Evolutionary conservation across 2,329 filamentous ascomycete genomes (phyloP), one percentile per base, ranked within the genome.

Genomic region (Sarocladium kiliense): DNA sequence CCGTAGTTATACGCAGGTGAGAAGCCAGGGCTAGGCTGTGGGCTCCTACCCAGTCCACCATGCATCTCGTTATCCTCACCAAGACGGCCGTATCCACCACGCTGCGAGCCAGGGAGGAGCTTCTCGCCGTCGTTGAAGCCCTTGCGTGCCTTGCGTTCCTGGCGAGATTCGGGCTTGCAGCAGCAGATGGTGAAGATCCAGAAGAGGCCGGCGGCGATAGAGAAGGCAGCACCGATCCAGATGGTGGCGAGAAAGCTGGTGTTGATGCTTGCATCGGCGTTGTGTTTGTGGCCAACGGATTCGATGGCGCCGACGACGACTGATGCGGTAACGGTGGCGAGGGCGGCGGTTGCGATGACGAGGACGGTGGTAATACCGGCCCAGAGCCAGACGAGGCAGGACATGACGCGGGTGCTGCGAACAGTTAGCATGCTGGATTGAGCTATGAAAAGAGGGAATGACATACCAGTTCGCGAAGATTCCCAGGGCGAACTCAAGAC

Each of bases 181-280:
- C 92, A 97, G 86, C 93, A 97, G 65, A 88, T 82, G 71, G 86
- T 90, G 70, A 95, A 84, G 66, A 92, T 75, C 93, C 94, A 97
- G 86, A 97, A 97, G 67, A 96, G 73, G 60, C 82, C 84, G 7
- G 88, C 87, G 41, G 71, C 89, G 32, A 94, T 68, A 58, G 87
- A 86, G 67, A 95, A 91, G 26, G 82, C 88, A 37, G 87, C 86
- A 42, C 86, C 86, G 58, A 97, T 77, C 90, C 92, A 97, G 63
- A 88, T 82, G 19, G 85, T 74, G 34, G 79, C 79, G 55, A 94
- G 84, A 74, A 88, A 93, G 57, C 77, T 75, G 27, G 70, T 81
- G 73, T 91, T 88, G 68, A 95, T 74, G 53, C 68, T 71, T 53
- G 84, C 82, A 4, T 80, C 71, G 62, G 93, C 86, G 58, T 86